phyloP scores from a whole-genome alignment of 1,284 basidiomycete species.

The Trichosporon asahii region DNA sequence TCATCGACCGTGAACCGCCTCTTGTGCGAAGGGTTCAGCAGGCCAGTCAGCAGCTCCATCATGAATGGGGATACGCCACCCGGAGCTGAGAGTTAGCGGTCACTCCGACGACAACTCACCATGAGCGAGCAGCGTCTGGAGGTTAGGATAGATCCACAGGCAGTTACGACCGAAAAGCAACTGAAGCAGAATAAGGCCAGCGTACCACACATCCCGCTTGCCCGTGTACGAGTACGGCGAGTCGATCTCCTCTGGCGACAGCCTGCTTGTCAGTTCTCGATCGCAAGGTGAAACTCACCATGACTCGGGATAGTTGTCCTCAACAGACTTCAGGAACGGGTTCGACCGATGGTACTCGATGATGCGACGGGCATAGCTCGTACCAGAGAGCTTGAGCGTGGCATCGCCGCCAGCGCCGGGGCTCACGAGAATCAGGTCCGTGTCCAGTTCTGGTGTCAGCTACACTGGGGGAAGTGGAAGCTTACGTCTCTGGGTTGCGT shows the following conservation, averaged over 20 bases:
- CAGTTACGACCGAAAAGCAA: constrained; percentile 44
- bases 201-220: constrained; percentile 51
- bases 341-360: constrained; percentile 51
- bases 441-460: constrained; percentile 36
- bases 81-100: constrained; percentile 22
- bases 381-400: constrained; percentile 43
- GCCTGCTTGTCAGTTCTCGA: constrained; percentile 26
- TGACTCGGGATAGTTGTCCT: constrained; percentile 40
- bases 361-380: constrained; percentile 44
- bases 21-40: constrained; percentile 42
- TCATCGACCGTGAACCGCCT: constrained; percentile 47
- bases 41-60: constrained; percentile 36
- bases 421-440: constrained; percentile 39
- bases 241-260: constrained; percentile 49
- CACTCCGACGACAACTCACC: constrained; percentile 24
- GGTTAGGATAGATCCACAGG: constrained; percentile 38
- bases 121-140: constrained; percentile 40
- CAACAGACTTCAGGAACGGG: constrained; percentile 39
- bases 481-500: constrained; percentile 46
- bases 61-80: constrained; percentile 32
- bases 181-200: constrained; percentile 44
- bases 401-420: constrained; percentile 28
- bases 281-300: constrained; percentile 45
- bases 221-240: constrained; percentile 44
- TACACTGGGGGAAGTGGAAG: neutral